Evolutionary conservation across 345 rosid species (phyloP).

Genomic region (Ceriops decandra): DNA sequence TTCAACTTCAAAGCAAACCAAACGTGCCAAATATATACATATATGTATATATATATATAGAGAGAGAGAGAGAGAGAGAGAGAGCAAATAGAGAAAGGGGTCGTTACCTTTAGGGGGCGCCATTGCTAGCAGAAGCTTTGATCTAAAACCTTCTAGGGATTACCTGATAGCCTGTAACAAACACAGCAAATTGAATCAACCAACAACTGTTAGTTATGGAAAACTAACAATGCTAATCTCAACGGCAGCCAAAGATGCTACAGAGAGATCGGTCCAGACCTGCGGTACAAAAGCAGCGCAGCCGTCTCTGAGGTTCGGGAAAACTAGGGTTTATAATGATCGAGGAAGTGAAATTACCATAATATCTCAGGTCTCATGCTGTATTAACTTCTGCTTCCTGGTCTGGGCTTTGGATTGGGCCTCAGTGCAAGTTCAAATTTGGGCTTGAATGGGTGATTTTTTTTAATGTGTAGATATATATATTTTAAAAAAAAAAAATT

Average conservation of each 20-base stretch:
- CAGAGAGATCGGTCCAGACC: conserved; percentile 13
- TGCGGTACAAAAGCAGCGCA: conserved; percentile 13
- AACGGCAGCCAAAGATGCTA: no score
- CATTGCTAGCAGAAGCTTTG: conserved; percentile 18
- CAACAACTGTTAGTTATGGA: neutral
- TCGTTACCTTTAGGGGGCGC: conserved; percentile 21
- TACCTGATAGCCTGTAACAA: neutral
- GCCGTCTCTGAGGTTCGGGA: conserved; percentile 32
- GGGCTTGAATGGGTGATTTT: no score
- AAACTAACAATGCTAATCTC: no score
- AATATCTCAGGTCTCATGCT: neutral
- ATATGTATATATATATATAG: no score
- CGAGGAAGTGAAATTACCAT: conserved; percentile 11
- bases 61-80: no score
- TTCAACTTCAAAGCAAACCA: no score
- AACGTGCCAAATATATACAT: no score
- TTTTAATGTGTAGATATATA: no score
- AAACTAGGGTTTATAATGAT: conserved; percentile 29
- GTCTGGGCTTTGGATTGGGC: neutral
- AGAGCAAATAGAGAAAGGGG: no score
- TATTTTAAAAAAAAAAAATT: no score
- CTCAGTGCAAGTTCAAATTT: no score
- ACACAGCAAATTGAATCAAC: neutral
- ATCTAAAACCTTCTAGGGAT: neutral
- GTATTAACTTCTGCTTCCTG: neutral